Base-by-base conservation (phyloP, 257 asterid species). In the Salvia hispanica region DNA sequence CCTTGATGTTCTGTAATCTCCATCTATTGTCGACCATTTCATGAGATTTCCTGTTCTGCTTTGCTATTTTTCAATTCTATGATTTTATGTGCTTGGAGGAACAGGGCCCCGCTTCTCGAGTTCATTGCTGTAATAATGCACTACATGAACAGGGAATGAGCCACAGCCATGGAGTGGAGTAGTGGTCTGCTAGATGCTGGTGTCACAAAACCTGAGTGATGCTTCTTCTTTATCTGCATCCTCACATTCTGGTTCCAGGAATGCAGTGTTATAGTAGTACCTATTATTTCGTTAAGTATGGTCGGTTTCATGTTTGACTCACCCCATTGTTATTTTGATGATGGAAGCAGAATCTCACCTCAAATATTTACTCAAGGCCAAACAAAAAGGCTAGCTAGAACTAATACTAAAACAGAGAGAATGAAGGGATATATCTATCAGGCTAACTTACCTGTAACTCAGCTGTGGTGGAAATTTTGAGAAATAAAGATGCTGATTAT, bases 301-400 rank as follows among this genome's bases (percentile, higher is more conserved):
- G 87, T 83, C 14, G 89, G 84, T 69, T 80, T 85, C 89, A 87
- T 77, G 67, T 75, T 82, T 47, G n/a, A 87, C 79, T 10, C 87
- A n/a, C n/a, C n/a, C 95, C 91, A 87, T 87, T 89, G 84, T 64
- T 50, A 61, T 50, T 70, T 9, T 55, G 54, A 40, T 73, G 64
- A 43, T 81, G 88, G 77, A n/a, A n/a, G n/a, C n/a, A n/a, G n/a
- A 81, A 83, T 37, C 69, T 63, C 55, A 80, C 63, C 45, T 90
- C 92, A 67, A 69, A 85, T 70, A 79, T 83, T 43, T 76, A 85
- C 90, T n/a, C 81, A 85, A 70, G 86, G 52, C 89, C 95, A 87
- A 15, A 79, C 71, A 47, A 81, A 85, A 85, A 85, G 45, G 89
- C 88, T 45, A 85, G 86, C 72, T 84, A 88, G 77, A 85, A 87